Conservation (phyloP, 202 grass and related monocot genomes). For the Dendrocalamus latiflorus region DNA sequence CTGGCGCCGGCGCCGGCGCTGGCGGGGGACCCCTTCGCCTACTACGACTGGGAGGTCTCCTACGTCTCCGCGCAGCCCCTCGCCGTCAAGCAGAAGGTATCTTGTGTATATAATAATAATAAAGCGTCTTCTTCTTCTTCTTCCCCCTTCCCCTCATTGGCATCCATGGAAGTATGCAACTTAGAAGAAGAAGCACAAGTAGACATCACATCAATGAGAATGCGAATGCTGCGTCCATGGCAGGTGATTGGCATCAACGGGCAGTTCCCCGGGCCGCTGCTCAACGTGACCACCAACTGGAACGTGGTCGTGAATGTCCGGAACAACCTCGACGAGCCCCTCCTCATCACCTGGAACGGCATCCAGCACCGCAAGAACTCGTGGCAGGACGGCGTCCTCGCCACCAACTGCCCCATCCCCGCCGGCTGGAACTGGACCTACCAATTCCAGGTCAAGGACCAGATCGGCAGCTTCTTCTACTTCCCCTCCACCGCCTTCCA, state of each 20-base stretch:
- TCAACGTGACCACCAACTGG: conserved; percentile 97
- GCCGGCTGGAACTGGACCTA: conserved; percentile 95
- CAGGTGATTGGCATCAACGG: conserved; percentile 82
- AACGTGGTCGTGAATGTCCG: conserved; percentile 81
- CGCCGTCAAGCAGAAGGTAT: conserved; percentile 55
- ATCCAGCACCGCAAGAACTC: conserved; percentile 68
- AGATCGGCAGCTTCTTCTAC: conserved; percentile 94
- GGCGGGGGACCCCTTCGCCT: conserved; percentile 61
- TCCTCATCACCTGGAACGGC: conserved; percentile 88
- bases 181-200: too few species aligned
- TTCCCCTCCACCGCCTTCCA: conserved; percentile 82
- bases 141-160: background rate
- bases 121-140: background rate
- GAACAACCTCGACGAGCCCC: conserved; percentile 82
- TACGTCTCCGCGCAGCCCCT: conserved; percentile 54
- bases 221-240: too few species aligned
- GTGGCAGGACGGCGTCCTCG: conserved; percentile 87
- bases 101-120: too few species aligned
- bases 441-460: conserved; percentile 86
- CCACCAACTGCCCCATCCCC: conserved; percentile 83
- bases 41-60: conserved; percentile 66
- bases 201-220: too few species aligned
- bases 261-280: conserved; percentile 61
- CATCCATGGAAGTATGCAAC: background rate
- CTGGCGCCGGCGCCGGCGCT: conserved; percentile 3